These are phyloP conservation scores for Geotrichum fermentans DNA, from an alignment of 1,139 yeast genomes.

Conservation along the genomic window DNA sequence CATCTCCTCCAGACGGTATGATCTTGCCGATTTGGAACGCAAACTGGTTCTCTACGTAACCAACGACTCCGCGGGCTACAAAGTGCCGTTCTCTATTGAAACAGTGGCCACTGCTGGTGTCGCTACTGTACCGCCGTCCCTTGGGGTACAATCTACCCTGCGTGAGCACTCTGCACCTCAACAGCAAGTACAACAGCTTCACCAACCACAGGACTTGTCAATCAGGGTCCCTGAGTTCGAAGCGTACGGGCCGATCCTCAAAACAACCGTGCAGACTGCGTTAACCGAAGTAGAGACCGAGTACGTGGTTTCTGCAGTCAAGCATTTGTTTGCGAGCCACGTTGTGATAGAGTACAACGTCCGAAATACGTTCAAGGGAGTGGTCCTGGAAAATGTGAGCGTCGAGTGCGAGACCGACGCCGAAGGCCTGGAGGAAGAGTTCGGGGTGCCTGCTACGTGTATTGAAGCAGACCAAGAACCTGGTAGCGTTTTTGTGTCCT, in stretches of 20 bases:
- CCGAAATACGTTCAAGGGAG: conserved; percentile 76
- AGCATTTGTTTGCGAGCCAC: conserved; percentile 73
- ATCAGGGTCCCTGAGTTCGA: conserved; percentile 55
- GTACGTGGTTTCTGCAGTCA: conserved; percentile 78
- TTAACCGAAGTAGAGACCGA: conserved; percentile 93
- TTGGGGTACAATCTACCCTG: no score
- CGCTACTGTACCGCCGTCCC: not conserved
- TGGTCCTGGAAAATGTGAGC: conserved; percentile 56
- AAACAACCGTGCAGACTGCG: conserved; percentile 61
- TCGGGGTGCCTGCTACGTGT: conserved; percentile 66
- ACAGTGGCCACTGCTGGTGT: not conserved
- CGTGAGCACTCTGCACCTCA: not conserved
- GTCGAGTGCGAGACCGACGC: conserved; percentile 45
- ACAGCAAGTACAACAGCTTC: not conserved
- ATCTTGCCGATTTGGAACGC: conserved; percentile 70
- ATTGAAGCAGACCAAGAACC: conserved; percentile 59
- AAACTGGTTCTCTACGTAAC: conserved; percentile 67
- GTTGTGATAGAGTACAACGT: conserved; percentile 81
- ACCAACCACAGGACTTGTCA: not conserved
- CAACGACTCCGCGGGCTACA: conserved; percentile 35
- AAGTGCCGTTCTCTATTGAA: not conserved
- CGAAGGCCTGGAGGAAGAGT: conserved; percentile 46
- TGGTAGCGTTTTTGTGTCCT: conserved; percentile 79
- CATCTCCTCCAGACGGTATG: conserved; percentile 53
- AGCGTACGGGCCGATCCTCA: conserved; percentile 67